These are phyloP conservation scores for Penicillium roqueforti DNA, from an alignment of 495 filamentous ascomycete genomes.

Conservation along the genomic window DNA sequence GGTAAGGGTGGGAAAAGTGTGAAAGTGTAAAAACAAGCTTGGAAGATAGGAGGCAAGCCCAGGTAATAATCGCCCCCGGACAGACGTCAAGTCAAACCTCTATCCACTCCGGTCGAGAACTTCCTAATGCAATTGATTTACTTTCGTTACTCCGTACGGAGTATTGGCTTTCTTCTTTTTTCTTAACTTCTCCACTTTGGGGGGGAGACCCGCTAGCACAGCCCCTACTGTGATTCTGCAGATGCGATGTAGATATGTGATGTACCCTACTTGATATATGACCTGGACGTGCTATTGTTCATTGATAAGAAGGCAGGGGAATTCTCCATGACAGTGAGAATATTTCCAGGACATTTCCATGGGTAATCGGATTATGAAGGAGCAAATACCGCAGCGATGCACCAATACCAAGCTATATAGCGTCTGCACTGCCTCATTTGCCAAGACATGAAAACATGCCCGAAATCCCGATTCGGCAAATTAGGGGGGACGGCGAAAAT, in stretches of 20 bases:
- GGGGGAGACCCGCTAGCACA: too few species aligned
- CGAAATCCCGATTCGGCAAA: not conserved
- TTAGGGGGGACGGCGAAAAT: not conserved
- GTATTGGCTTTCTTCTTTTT: not conserved
- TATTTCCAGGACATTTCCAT: too few species aligned
- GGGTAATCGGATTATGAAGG: not conserved
- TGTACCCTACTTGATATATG: too few species aligned
- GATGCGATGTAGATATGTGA: too few species aligned
- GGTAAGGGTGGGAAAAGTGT: not conserved
- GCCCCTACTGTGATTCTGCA: too few species aligned
- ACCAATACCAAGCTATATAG: slow-evolving; percentile 3
- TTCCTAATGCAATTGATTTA: not conserved
- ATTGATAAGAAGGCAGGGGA: too few species aligned
- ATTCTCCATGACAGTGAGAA: too few species aligned
- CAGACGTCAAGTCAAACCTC: not conserved
- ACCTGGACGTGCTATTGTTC: too few species aligned
- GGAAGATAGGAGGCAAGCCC: slow-evolving; percentile 2
- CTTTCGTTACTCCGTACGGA: not conserved
- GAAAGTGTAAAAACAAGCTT: not conserved
- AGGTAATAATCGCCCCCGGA: not conserved
- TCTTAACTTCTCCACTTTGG: not conserved
- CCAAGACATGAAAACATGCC: slow-evolving; percentile 10
- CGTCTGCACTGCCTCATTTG: slow-evolving; percentile 21
- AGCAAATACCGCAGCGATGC: not conserved
- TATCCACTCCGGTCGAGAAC: slow-evolving; percentile 1